These are phyloP conservation scores for Bauhinia variegata DNA, from an alignment of 306 rosid species.

Conservation along the genomic window DNA sequence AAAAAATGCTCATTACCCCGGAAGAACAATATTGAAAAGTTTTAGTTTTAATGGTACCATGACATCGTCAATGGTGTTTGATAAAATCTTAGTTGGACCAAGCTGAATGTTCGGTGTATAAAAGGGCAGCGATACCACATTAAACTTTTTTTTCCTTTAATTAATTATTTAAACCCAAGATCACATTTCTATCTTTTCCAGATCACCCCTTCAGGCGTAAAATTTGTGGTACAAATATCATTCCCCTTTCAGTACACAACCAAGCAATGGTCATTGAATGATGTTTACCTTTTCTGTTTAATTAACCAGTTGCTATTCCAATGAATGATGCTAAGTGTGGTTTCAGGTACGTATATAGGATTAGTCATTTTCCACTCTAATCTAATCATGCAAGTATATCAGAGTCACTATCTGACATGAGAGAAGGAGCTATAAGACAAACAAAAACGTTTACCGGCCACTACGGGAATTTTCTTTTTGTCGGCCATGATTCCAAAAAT, in stretches of 20 bases:
- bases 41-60: no score
- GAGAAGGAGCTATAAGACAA: constrained; percentile 7
- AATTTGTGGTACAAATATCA: not conserved
- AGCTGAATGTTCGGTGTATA: no score
- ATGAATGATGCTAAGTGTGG: constrained; percentile 19
- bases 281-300: not conserved
- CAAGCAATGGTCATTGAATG: no score
- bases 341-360: constrained; percentile 18
- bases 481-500: constrained; percentile 6
- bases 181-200: no score
- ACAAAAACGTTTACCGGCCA: not conserved
- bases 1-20: not conserved
- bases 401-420: not conserved
- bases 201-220: no score
- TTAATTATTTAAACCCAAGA: no score
- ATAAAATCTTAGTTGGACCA: no score
- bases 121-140: no score
- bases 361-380: constrained; percentile 30
- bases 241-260: no score
- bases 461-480: not conserved
- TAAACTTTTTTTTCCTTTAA: no score
- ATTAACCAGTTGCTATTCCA: not conserved
- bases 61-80: no score
- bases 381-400: no score
- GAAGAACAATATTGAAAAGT: not conserved